Evolutionary conservation across 768 basidiomycete species (phyloP).

Genomic region (Asterophora lycoperdoides): DNA sequence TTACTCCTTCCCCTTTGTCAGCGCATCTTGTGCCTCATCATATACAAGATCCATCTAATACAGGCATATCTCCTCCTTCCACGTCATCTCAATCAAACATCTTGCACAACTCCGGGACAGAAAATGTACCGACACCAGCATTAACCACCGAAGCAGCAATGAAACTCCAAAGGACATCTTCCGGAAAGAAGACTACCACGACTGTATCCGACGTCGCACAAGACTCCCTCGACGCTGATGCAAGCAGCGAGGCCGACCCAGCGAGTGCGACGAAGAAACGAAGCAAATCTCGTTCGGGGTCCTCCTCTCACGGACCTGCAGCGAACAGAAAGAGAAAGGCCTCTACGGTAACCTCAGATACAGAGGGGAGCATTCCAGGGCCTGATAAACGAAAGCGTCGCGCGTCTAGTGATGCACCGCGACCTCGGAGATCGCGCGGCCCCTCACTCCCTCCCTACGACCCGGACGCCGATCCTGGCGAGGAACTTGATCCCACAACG

Average conservation of each 20-base stretch:
- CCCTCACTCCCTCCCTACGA: constrained; percentile 55
- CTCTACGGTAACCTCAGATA: constrained; percentile 8
- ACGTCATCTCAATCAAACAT: neutral
- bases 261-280: neutral
- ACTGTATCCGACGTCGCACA: neutral
- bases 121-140: constrained; percentile 7
- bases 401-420: constrained; percentile 23
- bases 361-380: constrained; percentile 11
- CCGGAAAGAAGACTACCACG: neutral
- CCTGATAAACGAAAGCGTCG: constrained; percentile 22
- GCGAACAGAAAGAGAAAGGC: constrained; percentile 18
- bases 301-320: constrained; percentile 3
- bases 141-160: neutral
- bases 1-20: neutral
- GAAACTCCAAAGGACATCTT: neutral
- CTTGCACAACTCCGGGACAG: constrained; percentile 6
- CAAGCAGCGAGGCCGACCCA: neutral
- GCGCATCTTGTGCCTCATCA: neutral
- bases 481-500: constrained; percentile 76
- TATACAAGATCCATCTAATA: neutral
- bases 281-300: neutral
- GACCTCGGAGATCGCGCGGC: constrained; percentile 38
- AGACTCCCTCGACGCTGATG: neutral
- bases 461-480: constrained; percentile 60
- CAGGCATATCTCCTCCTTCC: neutral